Percentiles rank a stretch among this genome's conserved stretches.
phyloP scores from a whole-genome alignment of 1,139 yeast species.

The Zygosaccharomyces sapae region DNA sequence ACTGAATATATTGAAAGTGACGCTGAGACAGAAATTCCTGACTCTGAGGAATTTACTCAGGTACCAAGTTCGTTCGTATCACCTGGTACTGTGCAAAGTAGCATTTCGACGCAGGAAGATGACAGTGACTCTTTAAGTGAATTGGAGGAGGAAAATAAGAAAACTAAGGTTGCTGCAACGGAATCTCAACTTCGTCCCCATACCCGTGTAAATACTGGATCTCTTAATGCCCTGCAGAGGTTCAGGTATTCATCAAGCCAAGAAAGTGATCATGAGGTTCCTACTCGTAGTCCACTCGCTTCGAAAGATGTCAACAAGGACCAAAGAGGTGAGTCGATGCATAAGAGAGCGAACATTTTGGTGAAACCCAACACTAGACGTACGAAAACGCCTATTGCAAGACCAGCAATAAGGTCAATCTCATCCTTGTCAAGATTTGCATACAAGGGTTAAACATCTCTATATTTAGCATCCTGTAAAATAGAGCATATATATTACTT shows the following conservation, averaged over 20 bases:
- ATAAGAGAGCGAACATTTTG: conserved; percentile 7
- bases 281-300: conserved; percentile 10
- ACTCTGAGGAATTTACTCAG: conserved; percentile 29
- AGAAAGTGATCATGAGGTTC: conserved; percentile 1
- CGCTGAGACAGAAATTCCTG: conserved; percentile 28
- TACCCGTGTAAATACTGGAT: conserved; percentile 3
- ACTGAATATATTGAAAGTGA: conserved; percentile 14
- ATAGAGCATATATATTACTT: background rate
- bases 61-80: conserved; percentile 36
- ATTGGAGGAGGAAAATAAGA: conserved; percentile 14
- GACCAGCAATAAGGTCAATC: conserved; percentile 15
- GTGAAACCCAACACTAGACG: conserved; percentile 6
- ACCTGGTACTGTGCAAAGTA: conserved; percentile 15
- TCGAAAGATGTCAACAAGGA: conserved; percentile 9
- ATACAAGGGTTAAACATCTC: conserved; percentile 6
- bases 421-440: conserved; percentile 16
- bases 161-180: conserved; percentile 5
- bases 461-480: conserved; percentile 1
- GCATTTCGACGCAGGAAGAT: conserved; percentile 19
- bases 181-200: conserved; percentile 3
- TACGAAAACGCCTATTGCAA: conserved; percentile 3
- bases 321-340: conserved; percentile 1
- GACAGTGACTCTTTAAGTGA: conserved; percentile 17
- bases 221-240: conserved; percentile 10
- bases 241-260: conserved; percentile 17